phyloP scores from a whole-genome alignment of 108 stramenopile genomes.

The Seminavis robusta region DNA sequence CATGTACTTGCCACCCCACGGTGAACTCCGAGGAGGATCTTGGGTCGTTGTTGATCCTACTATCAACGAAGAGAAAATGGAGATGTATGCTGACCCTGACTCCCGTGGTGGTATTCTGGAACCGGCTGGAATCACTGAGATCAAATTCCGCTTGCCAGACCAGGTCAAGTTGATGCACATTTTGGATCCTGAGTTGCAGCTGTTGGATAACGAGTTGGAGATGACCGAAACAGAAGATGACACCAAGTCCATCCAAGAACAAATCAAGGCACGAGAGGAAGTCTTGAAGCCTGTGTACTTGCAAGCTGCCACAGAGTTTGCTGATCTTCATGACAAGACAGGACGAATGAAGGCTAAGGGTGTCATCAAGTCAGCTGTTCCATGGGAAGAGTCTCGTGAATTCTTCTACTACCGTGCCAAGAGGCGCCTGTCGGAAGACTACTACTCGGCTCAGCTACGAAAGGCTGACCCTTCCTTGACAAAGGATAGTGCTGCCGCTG shows the following conservation, averaged over 20 bases:
- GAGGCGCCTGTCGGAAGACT: conserved; percentile 91
- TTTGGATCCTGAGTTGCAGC: conserved; percentile 78
- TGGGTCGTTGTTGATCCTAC: conserved; percentile 99
- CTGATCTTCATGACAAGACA: conserved; percentile 95
- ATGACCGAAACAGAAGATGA: conserved; percentile 70
- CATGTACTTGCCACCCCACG: conserved; percentile 96
- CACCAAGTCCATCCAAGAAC: conserved; percentile 64
- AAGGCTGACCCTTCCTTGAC: conserved; percentile 49
- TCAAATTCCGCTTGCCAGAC: conserved; percentile 94
- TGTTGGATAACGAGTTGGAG: conserved; percentile 87
- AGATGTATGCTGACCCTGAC: conserved; percentile 97
- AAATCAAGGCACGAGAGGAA: conserved; percentile 92
- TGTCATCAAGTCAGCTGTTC: conserved; percentile 87
- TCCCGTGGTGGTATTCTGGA: conserved; percentile 97
- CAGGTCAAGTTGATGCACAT: conserved; percentile 87
- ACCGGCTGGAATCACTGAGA: conserved; percentile 96
- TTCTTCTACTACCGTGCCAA: conserved; percentile 96
- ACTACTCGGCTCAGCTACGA: conserved; percentile 57
- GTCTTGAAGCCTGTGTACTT: conserved; percentile 89
- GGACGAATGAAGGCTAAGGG: conserved; percentile 99
- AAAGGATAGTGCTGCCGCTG: conserved; percentile 43
- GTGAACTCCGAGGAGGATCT: conserved; percentile 97
- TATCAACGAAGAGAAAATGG: conserved; percentile 97
- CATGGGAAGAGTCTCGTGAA: conserved; percentile 88
- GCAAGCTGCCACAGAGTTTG: conserved; percentile 97